Evolutionary conservation across 2,329 filamentous ascomycete species (phyloP).

Genomic region (Tympanopsis confertula): DNA sequence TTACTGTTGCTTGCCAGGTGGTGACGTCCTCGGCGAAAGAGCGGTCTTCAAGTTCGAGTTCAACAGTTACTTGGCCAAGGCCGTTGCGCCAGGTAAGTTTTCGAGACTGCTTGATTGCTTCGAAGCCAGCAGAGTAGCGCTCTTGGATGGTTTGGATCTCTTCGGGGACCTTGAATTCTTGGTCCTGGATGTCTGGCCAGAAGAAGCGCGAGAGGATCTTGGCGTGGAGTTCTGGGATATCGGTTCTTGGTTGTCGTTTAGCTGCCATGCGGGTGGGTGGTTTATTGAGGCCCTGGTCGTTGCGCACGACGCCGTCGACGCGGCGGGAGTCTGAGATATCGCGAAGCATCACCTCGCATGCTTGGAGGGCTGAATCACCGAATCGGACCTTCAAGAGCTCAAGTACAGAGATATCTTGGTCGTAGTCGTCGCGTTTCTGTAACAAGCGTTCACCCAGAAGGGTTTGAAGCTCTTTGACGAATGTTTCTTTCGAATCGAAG

Average conservation of each 20-base stretch:
- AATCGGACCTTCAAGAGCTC: conserved; percentile 56
- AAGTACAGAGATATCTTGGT: conserved; percentile 49
- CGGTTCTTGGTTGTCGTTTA: conserved; percentile 24
- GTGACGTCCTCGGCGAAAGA: conserved; percentile 39
- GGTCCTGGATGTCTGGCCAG: conserved; percentile 48
- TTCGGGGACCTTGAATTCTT: conserved; percentile 29
- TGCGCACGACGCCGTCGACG: conserved; percentile 39
- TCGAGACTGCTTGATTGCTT: conserved; percentile 47
- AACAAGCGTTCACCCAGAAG: conserved; percentile 47
- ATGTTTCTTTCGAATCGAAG: conserved; percentile 53
- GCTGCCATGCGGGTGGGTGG: no score
- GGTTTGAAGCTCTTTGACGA: conserved; percentile 53
- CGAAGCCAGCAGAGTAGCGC: conserved; percentile 43
- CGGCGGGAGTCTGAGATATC: conserved; percentile 51
- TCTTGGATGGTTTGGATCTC: conserved; percentile 38
- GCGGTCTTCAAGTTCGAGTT: conserved; percentile 49
- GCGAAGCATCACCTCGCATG: conserved; percentile 59
- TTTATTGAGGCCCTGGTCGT: not conserved
- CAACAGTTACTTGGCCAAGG: conserved; percentile 43
- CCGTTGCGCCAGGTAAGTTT: conserved; percentile 52
- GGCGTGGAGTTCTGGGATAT: conserved; percentile 33
- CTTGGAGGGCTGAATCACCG: conserved; percentile 50
- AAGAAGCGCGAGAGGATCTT: conserved; percentile 57
- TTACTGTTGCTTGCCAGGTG: conserved; percentile 50
- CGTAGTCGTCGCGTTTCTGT: conserved; percentile 38